These are phyloP conservation scores for Colletotrichum euphorbiae DNA, from an alignment of 2,329 filamentous ascomycete species.

Conservation along the genomic window DNA sequence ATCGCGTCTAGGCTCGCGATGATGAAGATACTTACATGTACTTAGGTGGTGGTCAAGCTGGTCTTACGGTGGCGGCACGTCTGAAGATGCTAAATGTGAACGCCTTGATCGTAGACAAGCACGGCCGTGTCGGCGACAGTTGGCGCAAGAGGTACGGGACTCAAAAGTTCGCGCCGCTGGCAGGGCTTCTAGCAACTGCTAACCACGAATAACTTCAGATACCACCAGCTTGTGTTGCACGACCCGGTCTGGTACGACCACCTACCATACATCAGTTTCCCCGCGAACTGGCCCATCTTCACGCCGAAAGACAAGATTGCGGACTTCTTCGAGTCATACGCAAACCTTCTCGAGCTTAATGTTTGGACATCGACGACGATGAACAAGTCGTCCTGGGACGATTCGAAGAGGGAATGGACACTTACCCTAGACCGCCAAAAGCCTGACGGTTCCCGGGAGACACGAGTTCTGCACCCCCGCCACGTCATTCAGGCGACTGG, in stretches of 20 bases:
- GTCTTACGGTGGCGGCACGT: constrained; percentile 63
- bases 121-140: constrained; percentile 66
- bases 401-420: constrained; percentile 63
- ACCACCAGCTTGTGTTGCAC: constrained; percentile 68
- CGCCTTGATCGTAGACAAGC: constrained; percentile 64
- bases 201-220: constrained; percentile 48
- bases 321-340: constrained; percentile 73
- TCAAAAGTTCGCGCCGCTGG: no score
- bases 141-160: constrained; percentile 59
- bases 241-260: constrained; percentile 71
- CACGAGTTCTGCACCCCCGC: constrained; percentile 67
- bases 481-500: constrained; percentile 77
- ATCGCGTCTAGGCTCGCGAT: neutral
- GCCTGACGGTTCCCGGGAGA: constrained; percentile 58
- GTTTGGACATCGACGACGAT: constrained; percentile 68
- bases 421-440: constrained; percentile 62
- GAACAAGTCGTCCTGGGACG: constrained; percentile 59
- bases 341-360: constrained; percentile 70
- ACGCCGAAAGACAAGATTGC: constrained; percentile 76
- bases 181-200: neutral
- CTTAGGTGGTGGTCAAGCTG: constrained; percentile 60
- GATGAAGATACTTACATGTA: constrained; percentile 14
- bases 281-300: constrained; percentile 72
- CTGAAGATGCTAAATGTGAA: constrained; percentile 66
- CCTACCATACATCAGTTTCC: constrained; percentile 72